Conservation (phyloP, 2,329 filamentous ascomycete species). For the Rhinocladiella mackenziei region DNA sequence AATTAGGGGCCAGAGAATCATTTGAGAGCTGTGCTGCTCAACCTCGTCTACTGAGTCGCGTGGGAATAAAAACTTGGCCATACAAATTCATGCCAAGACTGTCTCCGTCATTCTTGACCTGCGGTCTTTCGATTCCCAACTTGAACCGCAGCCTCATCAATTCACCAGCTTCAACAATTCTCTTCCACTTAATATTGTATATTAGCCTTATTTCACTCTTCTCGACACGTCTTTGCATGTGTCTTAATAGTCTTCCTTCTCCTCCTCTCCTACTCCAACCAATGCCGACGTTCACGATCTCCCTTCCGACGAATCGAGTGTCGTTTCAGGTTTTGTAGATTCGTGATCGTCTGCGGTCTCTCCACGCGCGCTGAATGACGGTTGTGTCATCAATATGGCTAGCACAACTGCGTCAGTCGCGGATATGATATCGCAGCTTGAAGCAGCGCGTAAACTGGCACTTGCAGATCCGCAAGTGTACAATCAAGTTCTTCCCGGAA, state of each 20-base stretch:
- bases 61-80: too few relatives aligned
- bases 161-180: not conserved
- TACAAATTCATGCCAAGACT: not conserved
- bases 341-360: conserved; percentile 10
- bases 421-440: conserved; percentile 68
- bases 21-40: too few relatives aligned
- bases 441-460: conserved; percentile 84
- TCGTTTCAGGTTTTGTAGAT: conserved; percentile 13
- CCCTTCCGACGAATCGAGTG: not conserved
- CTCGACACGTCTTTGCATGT: conserved; percentile 1
- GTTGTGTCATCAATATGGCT: conserved; percentile 22
- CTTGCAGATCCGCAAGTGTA: conserved; percentile 85
- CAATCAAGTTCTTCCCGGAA: conserved; percentile 82
- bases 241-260: conserved; percentile 8
- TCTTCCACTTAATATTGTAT: conserved; percentile 6
- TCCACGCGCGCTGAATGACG: conserved; percentile 4
- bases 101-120: not conserved
- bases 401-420: conserved; percentile 17
- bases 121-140: not conserved
- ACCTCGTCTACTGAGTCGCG: too few relatives aligned
- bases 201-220: conserved; percentile 4
- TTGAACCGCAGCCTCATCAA: conserved; percentile 1
- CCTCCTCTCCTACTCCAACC: not conserved
- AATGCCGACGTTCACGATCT: conserved; percentile 13
- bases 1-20: too few relatives aligned